Evolutionary conservation across 169 alveolate genomes (phyloP), one percentile per base, ranked within the genome.

Genomic region (Ichthyophthirius multifiliis): DNA sequence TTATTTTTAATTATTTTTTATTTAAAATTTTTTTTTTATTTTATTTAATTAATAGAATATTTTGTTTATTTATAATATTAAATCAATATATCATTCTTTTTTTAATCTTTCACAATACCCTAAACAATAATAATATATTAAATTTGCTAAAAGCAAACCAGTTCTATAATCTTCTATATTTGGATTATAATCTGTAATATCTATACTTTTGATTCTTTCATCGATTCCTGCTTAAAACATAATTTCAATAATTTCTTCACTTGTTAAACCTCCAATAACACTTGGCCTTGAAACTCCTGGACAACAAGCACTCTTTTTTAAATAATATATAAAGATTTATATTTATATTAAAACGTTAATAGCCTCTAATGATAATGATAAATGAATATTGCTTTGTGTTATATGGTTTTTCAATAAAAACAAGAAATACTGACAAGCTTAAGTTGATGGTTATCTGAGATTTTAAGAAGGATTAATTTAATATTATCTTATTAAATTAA

Each of bases 121-220:
- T 41, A 81, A 37, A 18, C 71, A 48, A 81, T 39, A 81, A 73
- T 81, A 81, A 44, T 81, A 81, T 30, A 81, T 23, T 15, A 81
- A 15, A 73, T 81, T 81, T 23, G 73, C 86, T 10, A 71, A 31
- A 30, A 81, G 20, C 23, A 65, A 71, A 23, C 86, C 86, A 10
- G 77, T 81, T 31, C 86, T 37, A 43, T 46, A 81, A 55, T 81
- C 86, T 62, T 81, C 86, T n/a, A 47, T 81, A 20, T 76, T 71
- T n/a, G 86, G 86, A 43, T 81, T 81, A 73, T 65, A 81, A 48
- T 81, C 86, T 12, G 86, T 71, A 47, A 81, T 71, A 73, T 81
- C 86, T 18, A 81, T 37, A 48, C 77, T 34, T 30, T 55, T 47
- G 12, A 62, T 30, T 15, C 31, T 31, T 43, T 73, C 32, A 20